Base-by-base conservation (phyloP, 2,329 filamentous ascomycete species). In the Claviceps spartinae region DNA sequence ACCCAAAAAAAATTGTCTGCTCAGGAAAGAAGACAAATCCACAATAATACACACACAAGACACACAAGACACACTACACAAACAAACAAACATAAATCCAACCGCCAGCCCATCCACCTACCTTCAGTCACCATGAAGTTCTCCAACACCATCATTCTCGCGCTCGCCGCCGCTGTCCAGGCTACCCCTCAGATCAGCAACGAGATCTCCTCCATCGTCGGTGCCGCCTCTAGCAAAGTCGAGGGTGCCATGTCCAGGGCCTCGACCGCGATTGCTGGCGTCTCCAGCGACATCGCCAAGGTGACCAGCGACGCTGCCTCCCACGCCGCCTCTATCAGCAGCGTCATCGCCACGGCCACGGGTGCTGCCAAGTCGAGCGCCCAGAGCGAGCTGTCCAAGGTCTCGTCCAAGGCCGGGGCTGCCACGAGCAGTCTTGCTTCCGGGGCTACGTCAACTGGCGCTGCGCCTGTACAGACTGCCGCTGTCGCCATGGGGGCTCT, bases 401-500 rank as follows among this genome's bases (percentile, higher is more conserved):
- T 58, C 40, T 48, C 53, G 34, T 52, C 45, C 16, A 53, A 49
- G 18, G 48, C 52, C 30, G 57, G 51, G n/a, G 55, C 56, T 7
- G 54, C 52, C 13, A 54, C 57, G 9, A 55, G 57, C 42, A 54
- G 54, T 41, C 51, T 55, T 18, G 58, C 56, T 41, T 54, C 48
- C 51, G 51, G 57, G 20, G 52, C 56, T 18, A 55, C 52, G 46
- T 44, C 42, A 1, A 57, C 18, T 34, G 51, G 47, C 24, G 60
- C 56, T n/a, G 57, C 57, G 49, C 65, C 66, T 6, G 65, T 61
- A 52, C 67, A 65, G 55, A 73, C 71, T 16, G 73, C 65, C 30
- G 71, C 67, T 30, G 57, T 74, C 43, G 72, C 68, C 20, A 61
- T 76, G 47, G 72, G 72, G 36, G 72, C 72, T 24, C 63, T 76